Percentiles rank a stretch among this genome's conserved stretches.
Evolutionary conservation across 164 flowering plant genomes (phyloP).

Genomic region (Magnolia sinica): DNA sequence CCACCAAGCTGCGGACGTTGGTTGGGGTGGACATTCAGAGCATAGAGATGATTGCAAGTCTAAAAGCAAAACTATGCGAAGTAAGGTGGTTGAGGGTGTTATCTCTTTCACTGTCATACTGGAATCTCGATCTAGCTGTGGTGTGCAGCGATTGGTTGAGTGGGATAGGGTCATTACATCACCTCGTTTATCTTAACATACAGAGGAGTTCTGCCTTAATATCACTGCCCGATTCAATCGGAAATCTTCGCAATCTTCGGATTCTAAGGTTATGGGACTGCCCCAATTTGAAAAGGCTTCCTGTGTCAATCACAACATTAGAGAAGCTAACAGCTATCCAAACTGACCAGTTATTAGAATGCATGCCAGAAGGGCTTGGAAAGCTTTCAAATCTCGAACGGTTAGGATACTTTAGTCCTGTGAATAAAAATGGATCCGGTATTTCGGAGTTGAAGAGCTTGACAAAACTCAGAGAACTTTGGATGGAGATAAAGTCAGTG

Average conservation of each 20-base stretch:
- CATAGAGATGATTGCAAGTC: no score
- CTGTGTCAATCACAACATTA: not conserved
- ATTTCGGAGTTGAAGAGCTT: not conserved
- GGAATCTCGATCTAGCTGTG: no score
- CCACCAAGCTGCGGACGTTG: no score
- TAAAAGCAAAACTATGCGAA: no score
- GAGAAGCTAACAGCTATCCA: not conserved
- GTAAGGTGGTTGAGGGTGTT: no score
- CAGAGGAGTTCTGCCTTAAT: not conserved
- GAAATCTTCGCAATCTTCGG: not conserved
- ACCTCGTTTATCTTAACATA: not conserved
- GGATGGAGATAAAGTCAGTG: not conserved
- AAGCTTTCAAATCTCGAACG: constrained; percentile 3
- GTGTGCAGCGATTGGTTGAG: no score
- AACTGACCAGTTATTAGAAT: not conserved
- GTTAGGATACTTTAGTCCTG: not conserved
- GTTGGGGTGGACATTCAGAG: no score
- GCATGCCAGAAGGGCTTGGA: not conserved
- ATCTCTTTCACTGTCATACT: no score
- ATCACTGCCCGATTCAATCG: not conserved
- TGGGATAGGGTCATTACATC: constrained; percentile 1
- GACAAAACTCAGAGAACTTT: not conserved
- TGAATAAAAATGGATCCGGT: not conserved
- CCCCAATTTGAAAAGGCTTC: not conserved
- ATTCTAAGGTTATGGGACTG: not conserved